These are phyloP conservation scores for Cladosporium sp. DNA, from an alignment of 2,329 filamentous ascomycete species.

Conservation along the genomic window DNA sequence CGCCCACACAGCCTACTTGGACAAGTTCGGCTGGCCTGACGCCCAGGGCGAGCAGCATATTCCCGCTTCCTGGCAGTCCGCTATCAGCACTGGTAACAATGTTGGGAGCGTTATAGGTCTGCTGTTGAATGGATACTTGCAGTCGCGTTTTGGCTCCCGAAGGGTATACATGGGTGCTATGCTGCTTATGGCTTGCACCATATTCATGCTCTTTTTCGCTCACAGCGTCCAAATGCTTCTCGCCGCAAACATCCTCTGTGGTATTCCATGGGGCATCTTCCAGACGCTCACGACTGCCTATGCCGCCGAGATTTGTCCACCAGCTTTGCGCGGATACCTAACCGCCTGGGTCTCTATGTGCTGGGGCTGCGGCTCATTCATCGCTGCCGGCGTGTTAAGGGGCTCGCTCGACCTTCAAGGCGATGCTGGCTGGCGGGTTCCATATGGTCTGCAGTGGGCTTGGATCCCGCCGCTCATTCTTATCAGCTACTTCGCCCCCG, in stretches of 20 bases:
- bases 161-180: slow-evolving; percentile 59
- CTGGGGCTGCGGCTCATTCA: slow-evolving; percentile 59
- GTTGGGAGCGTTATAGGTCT: slow-evolving; percentile 65
- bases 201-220: slow-evolving; percentile 26
- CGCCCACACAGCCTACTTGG: slow-evolving; percentile 29
- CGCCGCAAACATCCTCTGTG: slow-evolving; percentile 34
- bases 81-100: slow-evolving; percentile 53
- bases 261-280: slow-evolving; percentile 29
- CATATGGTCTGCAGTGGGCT: slow-evolving; percentile 42
- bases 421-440: slow-evolving; percentile 37
- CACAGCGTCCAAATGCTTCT: slow-evolving; percentile 22
- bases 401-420: slow-evolving; percentile 21
- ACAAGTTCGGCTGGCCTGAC: slow-evolving; percentile 39
- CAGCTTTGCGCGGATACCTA: slow-evolving; percentile 53
- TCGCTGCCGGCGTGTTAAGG: slow-evolving; percentile 38
- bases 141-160: slow-evolving; percentile 44
- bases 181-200: slow-evolving; percentile 51
- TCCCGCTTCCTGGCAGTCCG: slow-evolving; percentile 55
- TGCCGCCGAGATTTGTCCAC: slow-evolving; percentile 61
- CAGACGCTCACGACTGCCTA: slow-evolving; percentile 51
- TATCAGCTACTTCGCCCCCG: slow-evolving; percentile 26
- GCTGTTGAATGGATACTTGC: slow-evolving; percentile 61
- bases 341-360: slow-evolving; percentile 60
- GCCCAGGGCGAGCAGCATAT: slow-evolving; percentile 41
- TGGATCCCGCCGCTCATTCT: slow-evolving; percentile 32